Conservation (phyloP, 1,139 yeast genomes). For the Blastobotrys petasosporus region DNA sequence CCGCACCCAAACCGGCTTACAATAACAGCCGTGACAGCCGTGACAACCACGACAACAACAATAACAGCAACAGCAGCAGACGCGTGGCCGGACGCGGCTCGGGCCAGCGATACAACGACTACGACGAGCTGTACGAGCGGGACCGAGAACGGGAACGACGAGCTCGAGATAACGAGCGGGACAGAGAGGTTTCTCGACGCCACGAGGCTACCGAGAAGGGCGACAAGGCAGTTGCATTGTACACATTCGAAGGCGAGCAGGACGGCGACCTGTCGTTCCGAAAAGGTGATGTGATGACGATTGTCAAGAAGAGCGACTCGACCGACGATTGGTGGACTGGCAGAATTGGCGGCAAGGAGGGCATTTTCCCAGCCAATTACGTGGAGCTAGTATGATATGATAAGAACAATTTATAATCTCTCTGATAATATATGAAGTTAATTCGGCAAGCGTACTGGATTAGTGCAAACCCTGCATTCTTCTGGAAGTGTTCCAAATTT, state of each 20-base stretch:
- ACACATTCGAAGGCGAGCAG: constrained; percentile 85
- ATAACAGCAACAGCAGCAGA: not conserved
- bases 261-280: constrained; percentile 83
- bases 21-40: not conserved
- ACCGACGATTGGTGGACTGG: constrained; percentile 99
- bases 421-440: too few species aligned
- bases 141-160: constrained; percentile 15
- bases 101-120: constrained; percentile 9
- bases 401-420: too few species aligned
- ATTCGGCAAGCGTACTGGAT: not conserved
- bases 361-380: constrained; percentile 96
- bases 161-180: constrained; percentile 2
- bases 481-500: too few species aligned
- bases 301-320: constrained; percentile 76
- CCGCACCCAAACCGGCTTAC: constrained; percentile 46
- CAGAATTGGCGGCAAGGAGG: constrained; percentile 69
- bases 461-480: not conserved
- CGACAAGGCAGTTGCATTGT: constrained; percentile 85
- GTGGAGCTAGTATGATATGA: constrained; percentile 58
- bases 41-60: not conserved
- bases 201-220: constrained; percentile 27
- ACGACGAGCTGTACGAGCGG: constrained; percentile 16
- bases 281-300: constrained; percentile 92
- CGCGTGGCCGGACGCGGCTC: not conserved
- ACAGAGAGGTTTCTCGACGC: constrained; percentile 11